These are phyloP conservation scores for Neolentinus lepideus DNA, from an alignment of 1,284 basidiomycete species.

Conservation along the genomic window DNA sequence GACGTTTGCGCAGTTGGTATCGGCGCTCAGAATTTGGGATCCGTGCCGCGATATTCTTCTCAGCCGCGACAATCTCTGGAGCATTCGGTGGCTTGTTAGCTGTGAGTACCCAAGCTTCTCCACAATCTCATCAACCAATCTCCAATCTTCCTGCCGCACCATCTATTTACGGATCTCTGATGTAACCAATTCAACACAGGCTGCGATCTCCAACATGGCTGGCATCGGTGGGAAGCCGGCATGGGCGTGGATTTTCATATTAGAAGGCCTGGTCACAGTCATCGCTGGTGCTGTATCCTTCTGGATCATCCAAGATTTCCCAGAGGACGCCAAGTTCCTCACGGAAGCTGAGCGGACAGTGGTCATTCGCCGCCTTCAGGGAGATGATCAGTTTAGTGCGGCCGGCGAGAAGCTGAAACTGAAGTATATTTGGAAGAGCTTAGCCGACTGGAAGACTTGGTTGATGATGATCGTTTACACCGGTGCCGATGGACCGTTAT, in stretches of 20 bases:
- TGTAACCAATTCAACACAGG: slow-evolving; percentile 25
- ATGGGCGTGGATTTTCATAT: slow-evolving; percentile 68
- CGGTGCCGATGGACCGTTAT: slow-evolving; percentile 57
- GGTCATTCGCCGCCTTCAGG: slow-evolving; percentile 58
- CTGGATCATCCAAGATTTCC: slow-evolving; percentile 79
- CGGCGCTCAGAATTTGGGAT: slow-evolving; percentile 66
- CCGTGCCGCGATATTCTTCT: slow-evolving; percentile 66
- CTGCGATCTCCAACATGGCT: slow-evolving; percentile 61
- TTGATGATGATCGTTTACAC: slow-evolving; percentile 50
- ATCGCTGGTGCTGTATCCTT: slow-evolving; percentile 59
- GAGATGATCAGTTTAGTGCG: slow-evolving; percentile 68
- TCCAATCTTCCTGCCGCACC: neutral
- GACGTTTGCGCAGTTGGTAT: slow-evolving; percentile 34
- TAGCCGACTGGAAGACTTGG: slow-evolving; percentile 73
- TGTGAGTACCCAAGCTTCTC: slow-evolving; percentile 27
- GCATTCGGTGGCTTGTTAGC: slow-evolving; percentile 66
- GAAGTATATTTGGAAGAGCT: slow-evolving; percentile 55
- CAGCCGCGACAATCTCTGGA: slow-evolving; percentile 64
- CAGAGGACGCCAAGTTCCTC: slow-evolving; percentile 73
- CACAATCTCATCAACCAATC: neutral
- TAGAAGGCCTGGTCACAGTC: slow-evolving; percentile 62
- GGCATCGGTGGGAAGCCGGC: slow-evolving; percentile 57
- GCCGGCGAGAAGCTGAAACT: slow-evolving; percentile 56
- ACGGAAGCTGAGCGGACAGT: slow-evolving; percentile 61
- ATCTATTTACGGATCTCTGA: neutral